A percentile compares a stretch with the other conserved stretches of the same genome.
phyloP scores from a whole-genome alignment of 164 flowering plant species.

The Berberis vulgaris region DNA sequence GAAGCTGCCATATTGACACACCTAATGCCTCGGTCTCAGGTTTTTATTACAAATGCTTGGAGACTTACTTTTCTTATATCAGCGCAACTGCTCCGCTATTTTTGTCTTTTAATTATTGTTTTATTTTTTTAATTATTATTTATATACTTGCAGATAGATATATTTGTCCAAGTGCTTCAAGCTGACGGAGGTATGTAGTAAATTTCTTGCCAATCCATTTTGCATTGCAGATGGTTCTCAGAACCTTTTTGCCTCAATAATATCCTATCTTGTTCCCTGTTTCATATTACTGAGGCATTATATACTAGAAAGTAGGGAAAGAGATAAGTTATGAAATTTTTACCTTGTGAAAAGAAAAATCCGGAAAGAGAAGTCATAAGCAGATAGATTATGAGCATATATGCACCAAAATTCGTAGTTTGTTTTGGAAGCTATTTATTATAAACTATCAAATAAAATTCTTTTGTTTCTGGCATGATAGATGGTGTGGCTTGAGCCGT shows the following conservation, averaged over 20 bases:
- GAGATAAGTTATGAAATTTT: not conserved
- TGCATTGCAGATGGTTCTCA: not conserved
- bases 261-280: not conserved
- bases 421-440: too few relatives aligned
- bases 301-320: not conserved
- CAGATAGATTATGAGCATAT: too few relatives aligned
- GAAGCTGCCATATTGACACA: constrained; percentile 94
- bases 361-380: too few relatives aligned
- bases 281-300: not conserved
- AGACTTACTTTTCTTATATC: too few relatives aligned
- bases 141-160: constrained; percentile 62
- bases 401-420: too few relatives aligned
- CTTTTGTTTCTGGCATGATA: too few relatives aligned
- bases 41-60: constrained; percentile 8
- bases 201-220: not conserved
- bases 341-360: too few relatives aligned
- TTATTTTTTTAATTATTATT: constrained; percentile 1
- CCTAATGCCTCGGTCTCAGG: constrained; percentile 94
- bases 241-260: not conserved
- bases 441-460: too few relatives aligned
- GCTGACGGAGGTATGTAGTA: constrained; percentile 88
- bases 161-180: constrained; percentile 96
- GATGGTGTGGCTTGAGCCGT: too few relatives aligned
- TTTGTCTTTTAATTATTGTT: not conserved
- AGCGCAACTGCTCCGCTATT: not conserved